These are phyloP conservation scores for Glycine soja DNA, from an alignment of 306 rosid species.

Conservation along the genomic window DNA sequence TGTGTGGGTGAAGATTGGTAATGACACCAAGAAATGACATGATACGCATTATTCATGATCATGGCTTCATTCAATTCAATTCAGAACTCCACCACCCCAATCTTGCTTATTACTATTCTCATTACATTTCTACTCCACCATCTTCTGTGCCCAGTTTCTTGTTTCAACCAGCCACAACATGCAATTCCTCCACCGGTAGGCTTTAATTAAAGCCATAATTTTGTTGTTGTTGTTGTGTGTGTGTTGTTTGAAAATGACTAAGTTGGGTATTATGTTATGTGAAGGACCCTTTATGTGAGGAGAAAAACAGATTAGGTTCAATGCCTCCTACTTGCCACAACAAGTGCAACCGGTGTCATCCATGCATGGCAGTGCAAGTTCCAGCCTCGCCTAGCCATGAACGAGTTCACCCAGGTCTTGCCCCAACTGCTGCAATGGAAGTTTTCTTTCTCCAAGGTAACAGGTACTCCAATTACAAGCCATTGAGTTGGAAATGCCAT, in stretches of 20 bases:
- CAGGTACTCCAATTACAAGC: conserved; percentile 92
- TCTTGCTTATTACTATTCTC: conserved; percentile 32
- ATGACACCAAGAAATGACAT: conserved; percentile 52
- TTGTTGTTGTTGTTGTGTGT: background rate
- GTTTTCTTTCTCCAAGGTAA: conserved; percentile 48
- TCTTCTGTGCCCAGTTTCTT: conserved; percentile 56
- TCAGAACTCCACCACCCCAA: conserved; percentile 35
- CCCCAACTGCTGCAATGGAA: conserved; percentile 21
- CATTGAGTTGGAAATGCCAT: conserved; percentile 92
- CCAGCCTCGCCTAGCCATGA: conserved; percentile 57
- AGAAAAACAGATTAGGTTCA: conserved; percentile 83
- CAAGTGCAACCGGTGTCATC: conserved; percentile 90
- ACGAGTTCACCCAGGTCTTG: conserved; percentile 34
- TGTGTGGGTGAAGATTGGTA: conserved; percentile 3
- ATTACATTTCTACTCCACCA: conserved; percentile 46
- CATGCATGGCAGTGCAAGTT: conserved; percentile 95
- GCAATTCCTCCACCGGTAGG: conserved; percentile 62
- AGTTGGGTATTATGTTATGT: conserved; percentile 8
- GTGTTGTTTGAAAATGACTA: background rate
- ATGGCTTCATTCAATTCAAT: conserved; percentile 51
- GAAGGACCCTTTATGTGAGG: conserved; percentile 68
- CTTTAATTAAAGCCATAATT: background rate
- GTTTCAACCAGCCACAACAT: conserved; percentile 46
- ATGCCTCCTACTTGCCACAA: conserved; percentile 94
- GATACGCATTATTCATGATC: conserved; percentile 44